Conservation (phyloP, 148 eudicot genomes). For the Salicornia ramosissima region DNA sequence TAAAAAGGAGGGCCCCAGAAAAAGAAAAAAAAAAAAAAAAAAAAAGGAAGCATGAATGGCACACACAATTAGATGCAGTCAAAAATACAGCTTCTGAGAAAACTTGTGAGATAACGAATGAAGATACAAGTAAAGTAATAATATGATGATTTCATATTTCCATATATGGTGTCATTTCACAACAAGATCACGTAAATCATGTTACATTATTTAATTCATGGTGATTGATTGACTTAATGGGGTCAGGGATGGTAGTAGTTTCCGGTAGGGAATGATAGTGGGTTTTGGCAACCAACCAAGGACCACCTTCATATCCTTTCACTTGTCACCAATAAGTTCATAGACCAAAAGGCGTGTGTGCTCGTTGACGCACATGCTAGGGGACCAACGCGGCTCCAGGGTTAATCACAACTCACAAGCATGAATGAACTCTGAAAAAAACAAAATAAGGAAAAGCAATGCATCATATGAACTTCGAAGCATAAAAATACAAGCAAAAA, state of each 20-base stretch:
- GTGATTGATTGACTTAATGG: conserved; percentile 10
- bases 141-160: not conserved
- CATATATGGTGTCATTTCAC: not conserved
- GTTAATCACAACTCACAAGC: not conserved
- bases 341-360: conserved; percentile 6
- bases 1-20: conserved; percentile 19
- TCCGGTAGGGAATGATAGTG: not conserved
- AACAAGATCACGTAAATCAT: not conserved
- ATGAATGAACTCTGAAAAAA: conserved; percentile 9
- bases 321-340: conserved; percentile 12
- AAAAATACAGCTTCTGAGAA: conserved; percentile 25
- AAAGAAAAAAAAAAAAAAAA: too few relatives aligned
- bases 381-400: not conserved
- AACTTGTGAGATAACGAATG: not conserved
- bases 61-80: conserved; percentile 21
- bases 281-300: conserved; percentile 2
- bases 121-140: not conserved
- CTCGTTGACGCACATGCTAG: conserved; percentile 4
- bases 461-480: not conserved
- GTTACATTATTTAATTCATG: conserved; percentile 3
- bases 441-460: not conserved
- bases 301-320: conserved; percentile 21
- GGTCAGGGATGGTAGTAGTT: conserved; percentile 6
- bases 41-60: conserved; percentile 10
- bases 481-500: not conserved